Evolutionary conservation across 176 grass and related monocot genomes (phyloP), one percentile per base, ranked within the genome.

Genomic region (Alloteropsis semialata): DNA sequence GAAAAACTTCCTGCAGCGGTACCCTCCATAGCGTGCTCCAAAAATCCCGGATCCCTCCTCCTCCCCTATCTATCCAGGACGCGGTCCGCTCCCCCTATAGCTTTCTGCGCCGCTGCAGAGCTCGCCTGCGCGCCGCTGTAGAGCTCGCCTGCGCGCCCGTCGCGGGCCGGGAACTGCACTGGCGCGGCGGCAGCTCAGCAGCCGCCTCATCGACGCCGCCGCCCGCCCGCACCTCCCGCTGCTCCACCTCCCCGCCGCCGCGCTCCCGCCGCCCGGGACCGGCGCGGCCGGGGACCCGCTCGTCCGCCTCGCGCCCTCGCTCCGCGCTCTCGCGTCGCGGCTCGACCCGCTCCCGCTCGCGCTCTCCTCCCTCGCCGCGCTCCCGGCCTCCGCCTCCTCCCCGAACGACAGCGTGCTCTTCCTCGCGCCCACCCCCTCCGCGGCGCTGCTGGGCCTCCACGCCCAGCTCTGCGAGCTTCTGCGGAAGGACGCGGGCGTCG

Each of bases 391-490:
- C 5, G 53, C 46, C n/a, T 77, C 89, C 61, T 79, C 88, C 38
- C 41, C 85, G 13, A 50, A 55, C 28, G 79, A 82, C 60, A 89
- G 89, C 21, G 78, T 93, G 29, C 93, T 99, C 43, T 99, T 99
- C 85, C 91, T 93, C 24, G 89, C 93, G 8, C 96, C 96, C 44
- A 95, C 91, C n/a, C 93, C 96, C 0, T 87, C 93, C 30, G 91
- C 91, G 0, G 89, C 89, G n/a, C 67, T 99, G 65, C 89, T 99
- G 4, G 86, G 88, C 15, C 86, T 99, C 74, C 96, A 99, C 19
- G 93, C 96, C 8, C 96, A 99, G 93, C 85, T 99, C 85, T 92
- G 89, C 75, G 96, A 99, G 57, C 75, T 91, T 55, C 88, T 96
- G 37, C 81, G 88, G 46, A 99, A 99, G 87, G 96, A 99, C 67